Base-by-base conservation (phyloP, 768 basidiomycete species). In the Lactarius trivialis region DNA sequence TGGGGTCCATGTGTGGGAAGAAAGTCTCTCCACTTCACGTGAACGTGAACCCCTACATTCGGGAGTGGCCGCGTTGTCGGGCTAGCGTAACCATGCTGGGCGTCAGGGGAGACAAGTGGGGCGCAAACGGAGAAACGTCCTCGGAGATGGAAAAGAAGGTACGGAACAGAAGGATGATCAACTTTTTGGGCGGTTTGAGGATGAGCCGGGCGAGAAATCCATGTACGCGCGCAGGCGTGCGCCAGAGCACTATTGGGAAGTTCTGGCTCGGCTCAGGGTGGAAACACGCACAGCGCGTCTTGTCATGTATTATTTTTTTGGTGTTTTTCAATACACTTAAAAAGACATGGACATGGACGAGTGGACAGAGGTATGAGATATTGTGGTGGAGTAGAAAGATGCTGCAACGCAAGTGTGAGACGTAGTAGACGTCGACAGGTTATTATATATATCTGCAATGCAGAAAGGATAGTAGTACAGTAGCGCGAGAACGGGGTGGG, bases 381-480 rank as follows among this genome's bases (percentile, higher is more conserved):
- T 32, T 39, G 51, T 59, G 45, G 24, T 49, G 15, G 30, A 26
- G 49, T 2, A 9, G 48, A 32, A 28, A 43, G 39, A 43, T 56
- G 55, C 60, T 61, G 60, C 60, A 43, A 61, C 51, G 56, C 53
- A 60, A 50, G 12, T n/a, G 56, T 49, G 52, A 33, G 61, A 51
- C 26, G 53, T 52, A 12, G 53, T 52, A 12, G 24, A 63, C 58
- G 58, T 64, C 63, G 54, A 30, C 37, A 32, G 37, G 49, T 55
- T 54, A 60, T 64, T 64, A 64, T 60, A 57, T 57, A 63, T 55
- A 60, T 54, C 63, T 60, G 63, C 63, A 64, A 64, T 55, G 63
- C 63, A 55, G 48, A 45, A 30, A 21, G 53, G 58, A 45, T 64
- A 49, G 37, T 60, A 36, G 63, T 64, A 64, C 63, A 64, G 49